phyloP scores from a whole-genome alignment of 495 filamentous ascomycete species.

The Aspergillus carlsbadensis region DNA sequence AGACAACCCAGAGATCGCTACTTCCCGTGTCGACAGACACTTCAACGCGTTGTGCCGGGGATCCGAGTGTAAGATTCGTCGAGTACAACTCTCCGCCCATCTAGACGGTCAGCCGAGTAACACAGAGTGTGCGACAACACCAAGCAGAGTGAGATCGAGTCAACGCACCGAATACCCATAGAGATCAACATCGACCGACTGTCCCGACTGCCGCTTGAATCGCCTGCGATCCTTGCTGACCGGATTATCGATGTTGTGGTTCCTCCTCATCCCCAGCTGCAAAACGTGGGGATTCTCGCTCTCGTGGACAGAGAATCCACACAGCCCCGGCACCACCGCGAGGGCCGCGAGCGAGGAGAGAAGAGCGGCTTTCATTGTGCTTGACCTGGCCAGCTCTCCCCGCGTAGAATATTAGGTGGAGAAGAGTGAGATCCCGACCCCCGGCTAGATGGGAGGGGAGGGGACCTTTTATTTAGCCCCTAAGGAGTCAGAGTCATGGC shows the following conservation, averaged over 20 bases:
- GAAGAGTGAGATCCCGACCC: not conserved
- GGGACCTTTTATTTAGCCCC: not conserved
- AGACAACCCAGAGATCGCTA: constrained; percentile 71
- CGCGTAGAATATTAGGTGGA: not conserved
- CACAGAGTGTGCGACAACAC: not conserved
- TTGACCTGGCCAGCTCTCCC: not conserved
- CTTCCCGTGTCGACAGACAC: constrained; percentile 74
- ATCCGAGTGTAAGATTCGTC: constrained; percentile 66
- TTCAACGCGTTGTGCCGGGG: constrained; percentile 56
- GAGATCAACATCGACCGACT: constrained; percentile 7
- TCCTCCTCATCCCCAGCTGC: constrained; percentile 4
- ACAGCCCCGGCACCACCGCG: not conserved
- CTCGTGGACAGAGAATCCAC: constrained; percentile 2
- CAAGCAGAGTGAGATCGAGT: not conserved
- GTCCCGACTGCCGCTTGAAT: constrained; percentile 6
- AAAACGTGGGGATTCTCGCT: constrained; percentile 9
- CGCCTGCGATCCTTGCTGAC: constrained; percentile 7
- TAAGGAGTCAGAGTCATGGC: not conserved
- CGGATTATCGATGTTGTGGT: constrained; percentile 3
- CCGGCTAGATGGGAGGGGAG: not conserved
- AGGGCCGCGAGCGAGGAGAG: constrained; percentile 4
- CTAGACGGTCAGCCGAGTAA: not conserved
- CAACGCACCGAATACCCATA: constrained; percentile 7
- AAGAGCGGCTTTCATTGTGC: not conserved
- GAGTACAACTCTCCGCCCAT: constrained; percentile 45